These are phyloP conservation scores for Botrytis elliptica DNA, from an alignment of 2,329 filamentous ascomycete genomes.

Conservation along the genomic window DNA sequence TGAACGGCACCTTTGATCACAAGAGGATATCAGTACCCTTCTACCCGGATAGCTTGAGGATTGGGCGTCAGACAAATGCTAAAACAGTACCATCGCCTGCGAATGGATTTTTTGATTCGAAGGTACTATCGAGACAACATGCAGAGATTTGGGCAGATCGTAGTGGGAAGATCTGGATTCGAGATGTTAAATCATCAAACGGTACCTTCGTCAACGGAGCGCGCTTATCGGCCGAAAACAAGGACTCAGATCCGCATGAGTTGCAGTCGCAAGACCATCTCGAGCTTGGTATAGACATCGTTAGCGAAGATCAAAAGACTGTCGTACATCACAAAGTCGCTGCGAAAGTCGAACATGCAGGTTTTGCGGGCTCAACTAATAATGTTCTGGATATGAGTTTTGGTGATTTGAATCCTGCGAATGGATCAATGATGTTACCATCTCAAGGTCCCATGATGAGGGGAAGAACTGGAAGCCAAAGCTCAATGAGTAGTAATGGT, in stretches of 20 bases:
- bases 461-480: conserved; percentile 66
- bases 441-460: conserved; percentile 67
- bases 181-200: conserved; percentile 97
- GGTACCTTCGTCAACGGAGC: conserved; percentile 96
- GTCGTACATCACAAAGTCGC: conserved; percentile 98
- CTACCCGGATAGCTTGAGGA: conserved; percentile 88
- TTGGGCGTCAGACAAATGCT: conserved; percentile 94
- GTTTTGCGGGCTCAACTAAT: conserved; percentile 70
- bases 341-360: conserved; percentile 93
- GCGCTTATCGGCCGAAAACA: conserved; percentile 86
- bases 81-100: conserved; percentile 88
- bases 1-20: conserved; percentile 95
- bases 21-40: conserved; percentile 95
- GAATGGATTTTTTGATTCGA: conserved; percentile 98
- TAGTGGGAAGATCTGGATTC: conserved; percentile 86
- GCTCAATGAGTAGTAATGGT: conserved; percentile 60
- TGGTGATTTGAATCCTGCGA: conserved; percentile 82
- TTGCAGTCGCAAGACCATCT: conserved; percentile 87
- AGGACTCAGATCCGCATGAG: conserved; percentile 94
- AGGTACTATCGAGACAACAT: conserved; percentile 93
- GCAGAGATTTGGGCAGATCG: conserved; percentile 92
- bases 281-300: conserved; percentile 96
- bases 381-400: conserved; percentile 88
- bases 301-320: conserved; percentile 97
- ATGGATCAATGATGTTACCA: conserved; percentile 66